Evolutionary conservation across 2,329 filamentous ascomycete genomes (phyloP).

Genomic region (Dothistroma pini): DNA sequence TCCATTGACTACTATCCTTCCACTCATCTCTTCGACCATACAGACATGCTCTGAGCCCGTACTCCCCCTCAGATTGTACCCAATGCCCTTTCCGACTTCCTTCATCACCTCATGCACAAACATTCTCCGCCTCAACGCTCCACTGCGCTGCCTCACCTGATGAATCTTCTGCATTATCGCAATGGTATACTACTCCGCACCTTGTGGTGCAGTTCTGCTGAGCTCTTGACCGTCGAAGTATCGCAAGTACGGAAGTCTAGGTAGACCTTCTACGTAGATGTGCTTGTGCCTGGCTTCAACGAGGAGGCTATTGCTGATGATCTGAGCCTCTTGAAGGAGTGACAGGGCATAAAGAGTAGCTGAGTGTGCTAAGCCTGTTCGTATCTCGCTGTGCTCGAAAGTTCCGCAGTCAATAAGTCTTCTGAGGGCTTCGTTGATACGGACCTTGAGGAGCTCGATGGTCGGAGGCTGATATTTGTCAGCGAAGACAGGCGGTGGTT

Average conservation of each 20-base stretch:
- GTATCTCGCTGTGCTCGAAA: background rate
- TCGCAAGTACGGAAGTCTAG: background rate
- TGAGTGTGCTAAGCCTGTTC: background rate
- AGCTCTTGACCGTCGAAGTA: background rate
- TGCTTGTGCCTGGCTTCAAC: background rate
- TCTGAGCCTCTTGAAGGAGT: background rate
- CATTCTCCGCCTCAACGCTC: background rate
- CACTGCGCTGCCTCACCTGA: background rate
- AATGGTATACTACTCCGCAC: background rate
- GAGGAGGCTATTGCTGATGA: background rate
- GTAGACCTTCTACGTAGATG: background rate
- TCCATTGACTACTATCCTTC: too few species aligned
- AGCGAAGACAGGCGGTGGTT: too few species aligned
- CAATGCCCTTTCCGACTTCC: background rate
- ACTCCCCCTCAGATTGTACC: too few species aligned
- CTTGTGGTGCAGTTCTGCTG: background rate
- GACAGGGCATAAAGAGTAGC: background rate
- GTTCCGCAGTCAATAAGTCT: background rate
- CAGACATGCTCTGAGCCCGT: too few species aligned
- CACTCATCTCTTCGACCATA: too few species aligned
- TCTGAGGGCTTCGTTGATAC: background rate
- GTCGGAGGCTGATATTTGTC: background rate
- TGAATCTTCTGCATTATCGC: background rate
- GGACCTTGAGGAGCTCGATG: background rate
- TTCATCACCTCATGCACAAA: background rate